These are phyloP conservation scores for Pythium sukuiense DNA, from an alignment of 352 stramenopile species.

Conservation along the genomic window DNA sequence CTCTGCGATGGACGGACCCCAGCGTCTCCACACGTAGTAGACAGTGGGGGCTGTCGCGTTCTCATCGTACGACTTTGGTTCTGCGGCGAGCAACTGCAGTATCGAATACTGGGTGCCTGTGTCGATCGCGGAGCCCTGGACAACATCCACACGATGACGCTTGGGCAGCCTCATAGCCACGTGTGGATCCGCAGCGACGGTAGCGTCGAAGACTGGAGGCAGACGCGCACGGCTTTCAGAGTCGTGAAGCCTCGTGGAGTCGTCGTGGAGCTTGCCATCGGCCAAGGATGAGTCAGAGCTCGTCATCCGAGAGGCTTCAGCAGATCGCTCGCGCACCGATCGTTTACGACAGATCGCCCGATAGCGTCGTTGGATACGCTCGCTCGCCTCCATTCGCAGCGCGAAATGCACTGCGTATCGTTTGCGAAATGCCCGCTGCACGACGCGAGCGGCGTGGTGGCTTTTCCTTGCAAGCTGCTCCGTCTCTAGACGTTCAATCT, in stretches of 20 bases:
- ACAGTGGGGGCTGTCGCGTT: not conserved
- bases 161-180: not conserved
- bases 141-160: not conserved
- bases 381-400: constrained; percentile 26
- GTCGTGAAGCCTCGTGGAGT: not conserved
- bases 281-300: not conserved
- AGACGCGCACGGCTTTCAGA: not conserved
- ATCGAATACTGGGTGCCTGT: not conserved
- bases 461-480: not conserved
- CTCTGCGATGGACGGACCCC: not conserved
- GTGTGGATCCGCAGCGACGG: not conserved
- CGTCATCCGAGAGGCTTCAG: not conserved
- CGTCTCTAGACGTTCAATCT: constrained; percentile 41
- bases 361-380: constrained; percentile 37
- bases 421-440: constrained; percentile 48
- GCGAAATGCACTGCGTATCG: constrained; percentile 35
- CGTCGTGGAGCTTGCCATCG: not conserved
- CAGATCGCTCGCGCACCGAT: not conserved
- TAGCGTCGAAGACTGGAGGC: constrained; percentile 3
- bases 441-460: constrained; percentile 32
- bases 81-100: constrained; percentile 9
- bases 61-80: not conserved
- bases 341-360: constrained; percentile 8
- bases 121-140: constrained; percentile 2
- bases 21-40: constrained; percentile 16